Percentiles rank a stretch among this genome's conserved stretches.
Conservation (phyloP, 1,284 basidiomycete species). For the Lentinula novae-zelandiae region DNA sequence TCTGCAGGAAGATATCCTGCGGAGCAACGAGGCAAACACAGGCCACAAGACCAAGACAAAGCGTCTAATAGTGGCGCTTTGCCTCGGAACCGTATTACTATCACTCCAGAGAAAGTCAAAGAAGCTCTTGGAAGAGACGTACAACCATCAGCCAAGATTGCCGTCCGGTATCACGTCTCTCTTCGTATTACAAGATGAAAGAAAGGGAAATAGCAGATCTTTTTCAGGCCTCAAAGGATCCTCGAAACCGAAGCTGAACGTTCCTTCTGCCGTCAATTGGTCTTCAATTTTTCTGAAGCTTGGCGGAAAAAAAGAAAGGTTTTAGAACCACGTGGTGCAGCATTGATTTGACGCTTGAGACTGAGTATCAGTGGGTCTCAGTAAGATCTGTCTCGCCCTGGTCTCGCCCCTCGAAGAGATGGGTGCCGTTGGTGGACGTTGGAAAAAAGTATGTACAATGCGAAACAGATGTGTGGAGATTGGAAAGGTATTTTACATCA, state of each 20-base stretch:
- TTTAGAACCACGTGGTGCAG: neutral
- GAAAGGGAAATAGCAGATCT: neutral
- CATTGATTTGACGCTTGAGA: no score
- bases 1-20: neutral
- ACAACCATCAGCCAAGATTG: neutral
- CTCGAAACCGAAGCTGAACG: neutral
- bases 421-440: no score
- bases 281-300: neutral
- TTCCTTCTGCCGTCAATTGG: neutral
- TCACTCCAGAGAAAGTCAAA: neutral
- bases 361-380: no score
- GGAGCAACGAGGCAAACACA: neutral
- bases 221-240: neutral
- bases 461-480: no score
- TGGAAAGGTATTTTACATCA: no score
- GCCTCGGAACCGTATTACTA: neutral
- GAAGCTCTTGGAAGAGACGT: neutral
- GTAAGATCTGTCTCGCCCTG: no score
- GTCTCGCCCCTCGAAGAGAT: no score
- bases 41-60: neutral
- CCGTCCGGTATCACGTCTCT: no score
- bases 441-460: no score
- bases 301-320: neutral
- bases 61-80: neutral
- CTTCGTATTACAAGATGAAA: no score